Percentiles rank a stretch among this genome's conserved stretches.
phyloP scores from a whole-genome alignment of 1,284 basidiomycete genomes.

The Puccinia polysora region DNA sequence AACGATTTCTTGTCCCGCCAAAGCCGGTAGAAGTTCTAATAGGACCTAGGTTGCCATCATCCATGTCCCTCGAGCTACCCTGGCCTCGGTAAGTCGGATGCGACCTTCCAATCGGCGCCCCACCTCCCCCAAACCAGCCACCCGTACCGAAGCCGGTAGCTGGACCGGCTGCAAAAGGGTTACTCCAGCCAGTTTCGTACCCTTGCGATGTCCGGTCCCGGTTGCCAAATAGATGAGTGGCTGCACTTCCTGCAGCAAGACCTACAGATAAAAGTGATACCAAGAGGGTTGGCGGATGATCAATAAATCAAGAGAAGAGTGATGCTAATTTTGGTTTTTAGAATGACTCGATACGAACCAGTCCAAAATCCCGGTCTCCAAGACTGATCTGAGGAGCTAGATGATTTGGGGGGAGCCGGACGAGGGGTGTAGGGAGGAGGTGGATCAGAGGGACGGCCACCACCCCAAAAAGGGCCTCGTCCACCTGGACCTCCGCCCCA shows the following conservation, averaged over 20 bases:
- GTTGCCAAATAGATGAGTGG: slow-evolving; percentile 21
- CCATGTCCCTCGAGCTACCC: slow-evolving; percentile 40
- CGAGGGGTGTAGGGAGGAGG: slow-evolving; percentile 73
- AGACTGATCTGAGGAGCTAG: slow-evolving; percentile 45
- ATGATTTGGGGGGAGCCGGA: slow-evolving; percentile 50
- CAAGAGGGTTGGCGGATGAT: neutral
- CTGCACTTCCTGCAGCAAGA: slow-evolving; percentile 24
- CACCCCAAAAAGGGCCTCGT: slow-evolving; percentile 46
- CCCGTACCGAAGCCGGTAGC: slow-evolving; percentile 17
- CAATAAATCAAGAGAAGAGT: neutral
- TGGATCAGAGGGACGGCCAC: slow-evolving; percentile 54
- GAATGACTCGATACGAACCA: slow-evolving; percentile 54
- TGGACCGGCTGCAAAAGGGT: slow-evolving; percentile 10
- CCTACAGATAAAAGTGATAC: neutral
- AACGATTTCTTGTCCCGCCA: slow-evolving; percentile 33
- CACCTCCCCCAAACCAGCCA: slow-evolving; percentile 5
- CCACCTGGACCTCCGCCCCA: slow-evolving; percentile 51
- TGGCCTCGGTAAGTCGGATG: slow-evolving; percentile 27
- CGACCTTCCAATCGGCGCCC: neutral
- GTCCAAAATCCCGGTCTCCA: slow-evolving; percentile 74
- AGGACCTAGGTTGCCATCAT: slow-evolving; percentile 25
- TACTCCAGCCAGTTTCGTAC: slow-evolving; percentile 6
- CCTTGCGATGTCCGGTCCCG: neutral
- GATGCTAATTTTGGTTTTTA: neutral
- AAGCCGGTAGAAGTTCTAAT: slow-evolving; percentile 36